Base-by-base conservation (phyloP, 345 rosid species). In the Camelina sativa region DNA sequence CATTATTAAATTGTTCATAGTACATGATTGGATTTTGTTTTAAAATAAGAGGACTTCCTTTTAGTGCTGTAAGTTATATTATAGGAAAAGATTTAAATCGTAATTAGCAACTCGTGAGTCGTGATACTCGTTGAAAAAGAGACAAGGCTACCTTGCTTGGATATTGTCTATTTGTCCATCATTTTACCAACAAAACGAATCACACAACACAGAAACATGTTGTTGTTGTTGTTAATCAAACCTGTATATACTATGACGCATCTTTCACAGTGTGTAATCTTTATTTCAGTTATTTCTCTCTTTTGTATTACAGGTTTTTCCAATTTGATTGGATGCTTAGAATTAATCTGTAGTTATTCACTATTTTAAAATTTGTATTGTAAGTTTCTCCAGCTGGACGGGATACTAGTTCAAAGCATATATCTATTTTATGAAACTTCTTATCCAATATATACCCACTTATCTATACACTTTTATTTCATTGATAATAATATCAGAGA, bases 91-190 rank as follows among this genome's bases (percentile, higher is more conserved):
- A 9, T 34, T 0, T 6, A 65, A 30, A 47, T 8, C 8, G 20
- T 15, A 70, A 56, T 32, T 13, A 46, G 32, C 32, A 57, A 69
- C 76, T 70, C 71, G 9, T 34, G 30, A 28, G 37, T 34, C 37
- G 80, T 76, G 80, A 56, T 56, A 44, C 56, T 71, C 76, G 76
- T 77, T 58, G 48, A n/a, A 25, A 35, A 28, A 4, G 68, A 25
- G 62, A 47, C 30, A 64, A 50, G 37, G 72, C 51, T 77, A 72
- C 80, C 77, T 77, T 77, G 76, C 80, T 72, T 77, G 63, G 43
- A 23, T 51, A 50, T 35, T 63, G 62, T 67, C 55, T 63, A 55
- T 55, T 56, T 37, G 63, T 58, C 23, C 68, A 50, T 66, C 44
- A 52, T 67, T 75, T 48, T n/a, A 28, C 52, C 0, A 64, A 48